These are phyloP conservation scores for Silene noctiflora DNA, from an alignment of 179 eudicot species.

Conservation along the genomic window DNA sequence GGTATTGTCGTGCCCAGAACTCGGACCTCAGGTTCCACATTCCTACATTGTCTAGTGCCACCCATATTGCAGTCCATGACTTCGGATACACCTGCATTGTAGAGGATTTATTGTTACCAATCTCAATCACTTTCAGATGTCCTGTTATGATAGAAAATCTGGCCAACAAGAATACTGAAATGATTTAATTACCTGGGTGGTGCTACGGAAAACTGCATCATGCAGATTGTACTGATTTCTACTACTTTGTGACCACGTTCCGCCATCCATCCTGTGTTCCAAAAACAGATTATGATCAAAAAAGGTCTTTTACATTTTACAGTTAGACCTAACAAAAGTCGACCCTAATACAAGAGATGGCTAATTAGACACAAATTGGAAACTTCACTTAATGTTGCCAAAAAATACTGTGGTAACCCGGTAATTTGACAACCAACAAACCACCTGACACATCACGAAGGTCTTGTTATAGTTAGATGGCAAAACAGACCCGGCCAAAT, in stretches of 20 bases:
- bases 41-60: slow-evolving; percentile 87
- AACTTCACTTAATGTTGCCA: no score
- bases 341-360: no score
- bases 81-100: slow-evolving; percentile 73
- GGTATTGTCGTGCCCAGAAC: slow-evolving; percentile 87
- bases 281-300: background rate
- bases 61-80: slow-evolving; percentile 78
- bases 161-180: background rate
- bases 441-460: no score
- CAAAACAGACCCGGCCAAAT: no score
- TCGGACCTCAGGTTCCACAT: slow-evolving; percentile 94
- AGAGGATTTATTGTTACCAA: background rate
- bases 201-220: slow-evolving; percentile 74
- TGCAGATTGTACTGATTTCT: slow-evolving; percentile 75
- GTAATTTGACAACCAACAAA: no score
- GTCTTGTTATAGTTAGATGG: no score
- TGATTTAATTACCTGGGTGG: slow-evolving; percentile 63
- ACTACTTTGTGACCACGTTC: slow-evolving; percentile 67
- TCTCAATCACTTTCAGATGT: background rate
- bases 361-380: no score
- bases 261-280: slow-evolving; percentile 86
- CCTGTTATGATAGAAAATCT: background rate
- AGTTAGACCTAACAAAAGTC: no score
- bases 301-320: no score
- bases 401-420: no score